Percentiles rank a stretch among this genome's conserved stretches.
Evolutionary conservation across 2,329 filamentous ascomycete species (phyloP).

Genomic region (Diaporthe helianthi): DNA sequence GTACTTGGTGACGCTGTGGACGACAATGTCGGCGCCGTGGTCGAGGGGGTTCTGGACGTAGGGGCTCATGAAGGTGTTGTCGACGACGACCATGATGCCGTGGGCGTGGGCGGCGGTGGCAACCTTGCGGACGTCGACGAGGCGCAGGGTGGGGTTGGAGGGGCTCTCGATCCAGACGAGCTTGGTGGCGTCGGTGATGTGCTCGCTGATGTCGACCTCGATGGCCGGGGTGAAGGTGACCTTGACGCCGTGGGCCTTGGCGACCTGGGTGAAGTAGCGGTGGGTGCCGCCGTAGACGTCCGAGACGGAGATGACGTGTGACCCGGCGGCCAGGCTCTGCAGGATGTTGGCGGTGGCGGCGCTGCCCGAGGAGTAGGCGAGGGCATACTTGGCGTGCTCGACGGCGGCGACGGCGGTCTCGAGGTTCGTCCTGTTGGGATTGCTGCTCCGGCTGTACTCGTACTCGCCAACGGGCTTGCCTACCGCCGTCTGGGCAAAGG

Average conservation of each 20-base stretch:
- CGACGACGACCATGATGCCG: conserved; percentile 94
- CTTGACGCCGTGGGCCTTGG: conserved; percentile 88
- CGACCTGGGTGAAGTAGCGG: conserved; percentile 98
- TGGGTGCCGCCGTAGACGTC: conserved; percentile 99
- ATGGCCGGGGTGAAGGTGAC: conserved; percentile 95
- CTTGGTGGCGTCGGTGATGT: conserved; percentile 89
- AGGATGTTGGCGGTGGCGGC: conserved; percentile 93
- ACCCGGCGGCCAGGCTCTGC: conserved; percentile 88
- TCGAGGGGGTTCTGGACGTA: conserved; percentile 97
- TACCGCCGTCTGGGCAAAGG: conserved; percentile 89
- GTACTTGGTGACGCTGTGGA: conserved; percentile 98
- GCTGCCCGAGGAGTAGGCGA: conserved; percentile 93
- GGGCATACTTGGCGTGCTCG: conserved; percentile 89
- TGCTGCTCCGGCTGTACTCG: conserved; percentile 92
- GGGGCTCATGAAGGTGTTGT: conserved; percentile 97
- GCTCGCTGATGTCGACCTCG: conserved; percentile 81
- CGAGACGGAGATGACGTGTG: conserved; percentile 94
- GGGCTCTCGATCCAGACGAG: conserved; percentile 97
- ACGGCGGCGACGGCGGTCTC: conserved; percentile 90
- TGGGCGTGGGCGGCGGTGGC: conserved; percentile 83
- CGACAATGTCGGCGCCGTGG: conserved; percentile 94
- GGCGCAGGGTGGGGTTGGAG: conserved; percentile 89
- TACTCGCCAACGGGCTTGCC: conserved; percentile 87
- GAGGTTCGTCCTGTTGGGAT: conserved; percentile 96
- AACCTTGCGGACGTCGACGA: conserved; percentile 92